A percentile compares a stretch with the other conserved stretches of the same genome.
Evolutionary conservation across 2,329 filamentous ascomycete species (phyloP).

Genomic region (Nemania diffusa): DNA sequence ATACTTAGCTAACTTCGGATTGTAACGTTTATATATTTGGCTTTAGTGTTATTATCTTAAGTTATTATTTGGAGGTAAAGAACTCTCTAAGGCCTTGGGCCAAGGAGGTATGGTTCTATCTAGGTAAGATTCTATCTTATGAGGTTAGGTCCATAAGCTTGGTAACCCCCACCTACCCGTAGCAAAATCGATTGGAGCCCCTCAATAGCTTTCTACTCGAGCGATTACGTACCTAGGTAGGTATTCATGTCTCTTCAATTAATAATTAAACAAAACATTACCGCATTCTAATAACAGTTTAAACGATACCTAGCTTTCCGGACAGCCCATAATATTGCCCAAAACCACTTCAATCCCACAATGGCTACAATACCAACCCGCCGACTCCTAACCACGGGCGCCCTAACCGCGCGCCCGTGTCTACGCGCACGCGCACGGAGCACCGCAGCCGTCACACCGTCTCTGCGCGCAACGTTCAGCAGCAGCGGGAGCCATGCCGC

Average conservation of each 20-base stretch:
- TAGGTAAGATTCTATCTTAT: too few relatives aligned
- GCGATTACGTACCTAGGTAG: not conserved
- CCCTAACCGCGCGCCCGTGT: not conserved
- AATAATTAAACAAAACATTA: not conserved
- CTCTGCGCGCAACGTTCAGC: slow-evolving; percentile 8
- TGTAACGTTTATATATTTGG: not conserved
- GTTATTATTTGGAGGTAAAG: too few relatives aligned
- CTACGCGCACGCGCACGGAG: not conserved
- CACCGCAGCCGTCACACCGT: not conserved
- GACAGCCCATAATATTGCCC: not conserved
- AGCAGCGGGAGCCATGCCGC: not conserved
- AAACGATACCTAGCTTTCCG: too few relatives aligned
- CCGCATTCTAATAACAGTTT: not conserved
- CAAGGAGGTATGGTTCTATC: too few relatives aligned
- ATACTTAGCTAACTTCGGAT: not conserved
- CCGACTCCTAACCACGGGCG: slow-evolving; percentile 16
- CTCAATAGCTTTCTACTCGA: slow-evolving; percentile 2
- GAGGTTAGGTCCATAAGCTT: too few relatives aligned
- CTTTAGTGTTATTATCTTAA: too few relatives aligned
- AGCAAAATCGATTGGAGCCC: slow-evolving; percentile 20
- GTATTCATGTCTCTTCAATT: not conserved
- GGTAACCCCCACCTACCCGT: not conserved
- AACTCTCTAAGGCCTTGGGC: too few relatives aligned
- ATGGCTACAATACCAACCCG: slow-evolving; percentile 33
- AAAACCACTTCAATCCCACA: not conserved